These are phyloP conservation scores for Tremellales sp. DNA, from an alignment of 1,284 basidiomycete species.

Conservation along the genomic window DNA sequence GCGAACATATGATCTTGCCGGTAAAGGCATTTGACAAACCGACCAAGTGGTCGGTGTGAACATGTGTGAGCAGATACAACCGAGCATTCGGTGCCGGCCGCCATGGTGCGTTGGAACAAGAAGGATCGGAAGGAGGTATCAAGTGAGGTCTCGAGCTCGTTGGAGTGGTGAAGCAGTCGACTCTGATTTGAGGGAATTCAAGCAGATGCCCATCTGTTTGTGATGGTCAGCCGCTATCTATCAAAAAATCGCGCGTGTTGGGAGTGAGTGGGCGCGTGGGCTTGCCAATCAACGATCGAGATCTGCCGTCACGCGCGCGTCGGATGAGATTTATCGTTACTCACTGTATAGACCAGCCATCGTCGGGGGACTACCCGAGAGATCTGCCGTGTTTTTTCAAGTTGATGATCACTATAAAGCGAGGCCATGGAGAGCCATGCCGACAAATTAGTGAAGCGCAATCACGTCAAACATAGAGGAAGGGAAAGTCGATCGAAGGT, in stretches of 20 bases:
- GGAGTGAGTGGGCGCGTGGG: no score
- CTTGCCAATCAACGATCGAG: no score
- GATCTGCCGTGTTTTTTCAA: no score
- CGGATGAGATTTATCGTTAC: background rate
- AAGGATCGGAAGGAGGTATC: conserved; percentile 15
- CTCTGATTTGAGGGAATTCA: conserved; percentile 64
- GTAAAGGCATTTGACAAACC: conserved; percentile 27
- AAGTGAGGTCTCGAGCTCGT: conserved; percentile 3
- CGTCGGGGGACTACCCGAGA: background rate
- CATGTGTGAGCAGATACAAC: conserved; percentile 73
- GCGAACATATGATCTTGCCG: conserved; percentile 64
- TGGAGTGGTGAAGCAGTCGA: conserved; percentile 65
- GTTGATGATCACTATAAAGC: background rate
- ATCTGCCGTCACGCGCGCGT: no score
- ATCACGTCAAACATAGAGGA: no score
- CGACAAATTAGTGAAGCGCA: no score
- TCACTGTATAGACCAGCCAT: conserved; percentile 40
- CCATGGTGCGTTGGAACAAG: conserved; percentile 13
- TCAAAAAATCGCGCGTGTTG: no score
- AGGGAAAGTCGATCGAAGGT: background rate
- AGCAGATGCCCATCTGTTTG: conserved; percentile 42
- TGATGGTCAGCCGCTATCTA: no score
- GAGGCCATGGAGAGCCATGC: no score
- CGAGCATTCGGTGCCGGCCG: conserved; percentile 51
- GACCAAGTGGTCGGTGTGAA: conserved; percentile 69